These are phyloP conservation scores for Paraphaeosphaeria minitans DNA, from an alignment of 2,329 filamentous ascomycete species.

Conservation along the genomic window DNA sequence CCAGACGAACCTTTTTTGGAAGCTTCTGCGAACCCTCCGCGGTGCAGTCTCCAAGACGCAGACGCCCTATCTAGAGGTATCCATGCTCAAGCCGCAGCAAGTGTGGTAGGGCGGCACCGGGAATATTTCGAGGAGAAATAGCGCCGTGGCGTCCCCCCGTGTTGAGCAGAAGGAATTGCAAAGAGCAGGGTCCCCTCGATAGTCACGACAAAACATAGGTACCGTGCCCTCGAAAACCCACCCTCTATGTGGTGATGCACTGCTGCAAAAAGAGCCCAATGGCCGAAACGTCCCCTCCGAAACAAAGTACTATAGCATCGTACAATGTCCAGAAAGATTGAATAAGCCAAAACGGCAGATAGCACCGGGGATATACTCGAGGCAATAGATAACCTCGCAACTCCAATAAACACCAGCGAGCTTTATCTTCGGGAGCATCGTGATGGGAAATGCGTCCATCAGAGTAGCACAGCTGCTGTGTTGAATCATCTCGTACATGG, in stretches of 20 bases:
- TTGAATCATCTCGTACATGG: not conserved
- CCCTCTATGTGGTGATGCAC: not conserved
- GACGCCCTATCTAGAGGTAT: not conserved
- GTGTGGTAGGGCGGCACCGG: not conserved
- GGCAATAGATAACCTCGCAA: not conserved
- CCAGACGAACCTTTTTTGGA: conserved; percentile 6
- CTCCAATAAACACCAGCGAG: not conserved
- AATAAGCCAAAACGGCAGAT: not conserved
- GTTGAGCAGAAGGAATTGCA: not conserved
- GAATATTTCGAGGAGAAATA: not conserved
- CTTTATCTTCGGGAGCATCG: not conserved
- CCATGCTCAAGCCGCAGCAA: too few relatives aligned
- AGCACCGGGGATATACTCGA: not conserved
- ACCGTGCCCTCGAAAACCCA: not conserved
- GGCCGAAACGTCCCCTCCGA: not conserved
- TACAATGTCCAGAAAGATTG: not conserved
- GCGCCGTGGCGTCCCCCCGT: not conserved
- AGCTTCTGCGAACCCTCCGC: conserved; percentile 8
- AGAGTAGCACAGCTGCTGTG: not conserved
- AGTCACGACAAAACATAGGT: not conserved
- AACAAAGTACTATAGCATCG: not conserved
- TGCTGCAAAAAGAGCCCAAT: not conserved
- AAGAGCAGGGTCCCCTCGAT: not conserved
- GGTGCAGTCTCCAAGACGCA: not conserved
- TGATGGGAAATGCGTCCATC: not conserved